Evolutionary conservation across 371 early-diverging fungal genomes (phyloP).

Genomic region (Zychaea mexicana): DNA sequence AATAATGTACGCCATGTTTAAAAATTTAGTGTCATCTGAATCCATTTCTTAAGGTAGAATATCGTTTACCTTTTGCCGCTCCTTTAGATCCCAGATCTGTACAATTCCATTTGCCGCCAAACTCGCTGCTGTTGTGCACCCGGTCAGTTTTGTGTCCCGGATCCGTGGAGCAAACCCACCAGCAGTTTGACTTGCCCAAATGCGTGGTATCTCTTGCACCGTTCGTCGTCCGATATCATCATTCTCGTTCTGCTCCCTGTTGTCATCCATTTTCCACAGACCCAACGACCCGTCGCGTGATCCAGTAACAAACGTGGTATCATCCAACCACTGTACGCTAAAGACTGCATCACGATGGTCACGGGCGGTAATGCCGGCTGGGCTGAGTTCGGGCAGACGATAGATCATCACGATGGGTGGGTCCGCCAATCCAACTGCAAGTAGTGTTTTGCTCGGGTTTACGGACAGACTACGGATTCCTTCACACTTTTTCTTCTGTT

Average conservation of each 20-base stretch:
- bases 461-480: conserved; percentile 68
- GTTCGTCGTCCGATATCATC: not conserved
- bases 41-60: not conserved
- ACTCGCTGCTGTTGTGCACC: conserved; percentile 13
- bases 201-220: not conserved
- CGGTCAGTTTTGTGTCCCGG: conserved; percentile 6
- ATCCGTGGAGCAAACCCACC: conserved; percentile 3
- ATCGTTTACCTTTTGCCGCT: conserved; percentile 6
- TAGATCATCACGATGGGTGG: conserved; percentile 59
- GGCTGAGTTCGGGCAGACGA: conserved; percentile 34
- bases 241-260: no score
- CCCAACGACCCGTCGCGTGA: conserved; percentile 61
- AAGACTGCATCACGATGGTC: conserved; percentile 72
- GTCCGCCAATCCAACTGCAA: conserved; percentile 65
- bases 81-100: conserved; percentile 47
- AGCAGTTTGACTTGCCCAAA: conserved; percentile 10
- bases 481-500: conserved; percentile 24
- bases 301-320: conserved; percentile 55
- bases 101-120: conserved; percentile 37
- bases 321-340: conserved; percentile 58
- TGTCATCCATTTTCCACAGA: conserved; percentile 23
- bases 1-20: no score
- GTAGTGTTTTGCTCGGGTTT: conserved; percentile 59
- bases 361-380: conserved; percentile 18
- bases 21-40: no score